Conservation (phyloP, 768 basidiomycete genomes). For the Floccularia luteovirens region DNA sequence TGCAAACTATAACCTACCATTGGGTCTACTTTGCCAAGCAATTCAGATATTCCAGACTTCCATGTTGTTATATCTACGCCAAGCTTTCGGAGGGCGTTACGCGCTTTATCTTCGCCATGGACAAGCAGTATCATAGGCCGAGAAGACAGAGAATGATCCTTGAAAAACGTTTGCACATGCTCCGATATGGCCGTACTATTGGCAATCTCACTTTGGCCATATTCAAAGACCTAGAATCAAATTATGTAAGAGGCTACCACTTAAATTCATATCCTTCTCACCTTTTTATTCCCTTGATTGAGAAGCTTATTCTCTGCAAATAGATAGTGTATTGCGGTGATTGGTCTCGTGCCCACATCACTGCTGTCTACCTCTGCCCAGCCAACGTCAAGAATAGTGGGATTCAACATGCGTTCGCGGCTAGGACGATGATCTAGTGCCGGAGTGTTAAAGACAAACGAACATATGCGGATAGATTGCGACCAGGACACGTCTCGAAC, state of each 20-base stretch:
- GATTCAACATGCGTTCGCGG: constrained; percentile 12
- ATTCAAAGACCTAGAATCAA: not conserved
- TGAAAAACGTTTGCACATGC: not conserved
- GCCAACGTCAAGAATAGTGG: constrained; percentile 20
- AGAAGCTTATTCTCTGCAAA: not conserved
- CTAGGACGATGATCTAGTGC: constrained; percentile 13
- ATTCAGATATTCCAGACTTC: not conserved
- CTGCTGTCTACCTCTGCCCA: constrained; percentile 27
- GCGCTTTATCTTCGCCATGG: not conserved
- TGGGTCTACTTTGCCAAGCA: too few relatives aligned
- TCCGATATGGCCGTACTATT: not conserved
- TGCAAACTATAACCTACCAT: too few relatives aligned
- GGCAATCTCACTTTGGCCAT: not conserved
- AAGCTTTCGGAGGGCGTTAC: not conserved
- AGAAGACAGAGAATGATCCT: not conserved
- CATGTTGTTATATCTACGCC: not conserved
- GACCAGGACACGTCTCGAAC: constrained; percentile 14
- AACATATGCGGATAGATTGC: constrained; percentile 10
- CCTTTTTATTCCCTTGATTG: not conserved
- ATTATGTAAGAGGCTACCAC: not conserved
- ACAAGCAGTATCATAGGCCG: not conserved
- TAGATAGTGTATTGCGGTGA: constrained; percentile 13
- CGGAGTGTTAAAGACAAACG: constrained; percentile 20
- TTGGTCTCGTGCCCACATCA: constrained; percentile 8
- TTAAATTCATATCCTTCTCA: not conserved